A percentile compares a stretch with the other conserved stretches of the same genome.
These are phyloP conservation scores for Aspergillus nidulans DNA, from an alignment of 495 filamentous ascomycete genomes.

Conservation along the genomic window DNA sequence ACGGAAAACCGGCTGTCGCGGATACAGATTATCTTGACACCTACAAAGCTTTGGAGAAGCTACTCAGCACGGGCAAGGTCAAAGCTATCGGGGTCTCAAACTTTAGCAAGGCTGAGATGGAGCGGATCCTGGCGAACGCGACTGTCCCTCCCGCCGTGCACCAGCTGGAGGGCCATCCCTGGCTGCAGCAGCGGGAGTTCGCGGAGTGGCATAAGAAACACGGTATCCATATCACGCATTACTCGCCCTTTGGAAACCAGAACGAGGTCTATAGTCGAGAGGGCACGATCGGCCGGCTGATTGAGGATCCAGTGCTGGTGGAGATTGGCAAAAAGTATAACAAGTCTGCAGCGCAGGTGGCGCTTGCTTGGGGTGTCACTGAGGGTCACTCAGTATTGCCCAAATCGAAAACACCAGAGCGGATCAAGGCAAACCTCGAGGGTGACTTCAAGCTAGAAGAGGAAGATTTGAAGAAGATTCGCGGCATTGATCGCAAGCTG, in stretches of 20 bases:
- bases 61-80: slow-evolving; percentile 50
- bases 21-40: slow-evolving; percentile 52
- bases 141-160: slow-evolving; percentile 60
- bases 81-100: slow-evolving; percentile 74
- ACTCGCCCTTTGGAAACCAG: slow-evolving; percentile 69
- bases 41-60: slow-evolving; percentile 61
- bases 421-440: slow-evolving; percentile 55
- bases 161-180: slow-evolving; percentile 61
- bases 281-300: slow-evolving; percentile 48
- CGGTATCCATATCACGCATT: slow-evolving; percentile 60
- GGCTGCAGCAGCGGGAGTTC: slow-evolving; percentile 58
- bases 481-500: slow-evolving; percentile 49
- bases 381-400: slow-evolving; percentile 61
- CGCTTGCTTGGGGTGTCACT: slow-evolving; percentile 65
- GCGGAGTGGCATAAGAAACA: slow-evolving; percentile 49
- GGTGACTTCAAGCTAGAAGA: slow-evolving; percentile 54
- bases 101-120: slow-evolving; percentile 64
- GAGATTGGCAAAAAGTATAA: slow-evolving; percentile 60
- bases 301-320: slow-evolving; percentile 56
- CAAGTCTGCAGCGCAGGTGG: slow-evolving; percentile 58
- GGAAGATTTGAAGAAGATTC: slow-evolving; percentile 52
- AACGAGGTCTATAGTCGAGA: slow-evolving; percentile 62
- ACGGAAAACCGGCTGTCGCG: slow-evolving; percentile 42
- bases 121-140: slow-evolving; percentile 58
- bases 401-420: slow-evolving; percentile 53